phyloP scores from a whole-genome alignment of 306 rosid species.

The Vigna reflexopilosa region DNA sequence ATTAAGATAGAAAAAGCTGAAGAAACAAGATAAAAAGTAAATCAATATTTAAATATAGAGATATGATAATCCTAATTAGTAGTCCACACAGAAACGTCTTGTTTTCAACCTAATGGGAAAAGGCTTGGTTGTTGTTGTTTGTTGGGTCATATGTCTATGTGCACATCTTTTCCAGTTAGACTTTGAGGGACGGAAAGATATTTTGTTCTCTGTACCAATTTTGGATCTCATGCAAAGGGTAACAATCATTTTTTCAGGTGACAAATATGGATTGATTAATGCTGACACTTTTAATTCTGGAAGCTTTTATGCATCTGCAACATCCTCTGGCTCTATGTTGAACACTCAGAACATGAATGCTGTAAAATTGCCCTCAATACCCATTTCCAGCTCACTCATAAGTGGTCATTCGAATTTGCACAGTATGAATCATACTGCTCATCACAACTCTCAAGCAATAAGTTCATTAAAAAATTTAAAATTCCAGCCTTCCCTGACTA shows the following conservation, averaged over 20 bases:
- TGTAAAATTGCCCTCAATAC: slow-evolving; percentile 62
- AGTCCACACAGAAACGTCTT: not conserved
- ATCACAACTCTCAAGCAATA: slow-evolving; percentile 63
- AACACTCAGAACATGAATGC: slow-evolving; percentile 72
- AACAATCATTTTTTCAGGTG: slow-evolving; percentile 67
- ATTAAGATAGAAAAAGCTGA: not conserved
- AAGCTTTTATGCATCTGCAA: slow-evolving; percentile 62
- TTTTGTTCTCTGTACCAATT: not conserved
- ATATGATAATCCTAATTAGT: not conserved
- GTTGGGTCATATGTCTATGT: not conserved
- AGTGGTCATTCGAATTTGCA: slow-evolving; percentile 75
- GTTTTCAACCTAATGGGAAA: not conserved
- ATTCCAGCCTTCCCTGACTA: slow-evolving; percentile 68
- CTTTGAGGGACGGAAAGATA: not conserved
- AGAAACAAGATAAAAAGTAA: not conserved
- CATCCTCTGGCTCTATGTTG: slow-evolving; percentile 80
- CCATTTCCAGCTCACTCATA: slow-evolving; percentile 67
- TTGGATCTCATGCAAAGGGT: not conserved
- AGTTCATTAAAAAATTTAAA: slow-evolving; percentile 80
- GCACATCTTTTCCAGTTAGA: not conserved
- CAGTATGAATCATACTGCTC: slow-evolving; percentile 66
- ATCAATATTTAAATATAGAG: not conserved
- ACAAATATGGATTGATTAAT: slow-evolving; percentile 74
- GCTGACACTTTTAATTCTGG: slow-evolving; percentile 77
- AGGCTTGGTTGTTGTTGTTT: not conserved